Base-by-base conservation (phyloP, 345 rosid species). In the Cardamine occulta region DNA sequence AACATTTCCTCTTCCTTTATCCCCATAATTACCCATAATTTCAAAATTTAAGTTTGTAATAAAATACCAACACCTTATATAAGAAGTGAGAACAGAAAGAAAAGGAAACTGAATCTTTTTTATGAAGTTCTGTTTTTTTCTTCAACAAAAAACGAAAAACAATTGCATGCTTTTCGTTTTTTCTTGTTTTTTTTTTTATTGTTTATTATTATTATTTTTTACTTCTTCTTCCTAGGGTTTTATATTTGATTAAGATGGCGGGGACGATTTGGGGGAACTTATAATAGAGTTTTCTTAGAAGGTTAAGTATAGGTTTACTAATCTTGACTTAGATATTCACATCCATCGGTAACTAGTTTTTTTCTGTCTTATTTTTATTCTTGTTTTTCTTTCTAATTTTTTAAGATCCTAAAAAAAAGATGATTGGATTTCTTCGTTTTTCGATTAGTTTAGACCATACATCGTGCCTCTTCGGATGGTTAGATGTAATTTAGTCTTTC, bases 71-170 rank as follows among this genome's bases (percentile, higher is more conserved):
- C 45, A 34, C 61, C 70, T 76, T 76, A 69, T 63, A 76, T 54
- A 63, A 70, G 55, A 55, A 47, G n/a, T 34, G 19, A 14, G 21
- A 15, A 51, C 19, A 65, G 55, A 23, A 48, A 47, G 54, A 35
- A 57, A 56, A 19, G 14, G n/a, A 35, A 70, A 64, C 74, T 62
- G 48, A 68, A 10, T 45, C 2, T 65, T 45, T 57, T 45, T 63
- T 34, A 0, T 47, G 59, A 58, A 49, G 2, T 65, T 52, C 19
- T 62, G 42, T 21, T 55, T 56, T 34, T 66, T 10, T 61, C 58
- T 49, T 72, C 77, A 66, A 72, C 77, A 59, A 59, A 72, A 78
- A 78, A 78, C 81, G 77, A 78, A 78, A 78, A 78, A 66, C 77
- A 78, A 24, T 14, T 18, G 64, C 77, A 78, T 78, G 77, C 70